A percentile compares a stretch with the other conserved stretches of the same genome.
phyloP scores from a whole-genome alignment of 108 stramenopile species.

The Conticribra weissflogii region DNA sequence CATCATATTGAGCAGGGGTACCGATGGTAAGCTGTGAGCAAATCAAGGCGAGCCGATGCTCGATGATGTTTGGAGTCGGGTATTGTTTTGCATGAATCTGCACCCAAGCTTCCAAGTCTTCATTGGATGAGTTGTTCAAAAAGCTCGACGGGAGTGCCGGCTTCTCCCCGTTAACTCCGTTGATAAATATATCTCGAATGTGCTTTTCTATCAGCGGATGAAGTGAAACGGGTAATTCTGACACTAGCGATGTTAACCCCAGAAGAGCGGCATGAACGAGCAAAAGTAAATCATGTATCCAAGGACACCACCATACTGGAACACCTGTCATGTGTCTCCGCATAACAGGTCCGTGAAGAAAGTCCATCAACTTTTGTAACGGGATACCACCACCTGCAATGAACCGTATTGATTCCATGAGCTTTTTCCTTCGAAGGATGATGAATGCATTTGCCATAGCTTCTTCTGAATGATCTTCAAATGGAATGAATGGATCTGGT shows the following conservation, averaged over 20 bases:
- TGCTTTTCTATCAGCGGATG: conserved; percentile 41
- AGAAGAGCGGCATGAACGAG: conserved; percentile 65
- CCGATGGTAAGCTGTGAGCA: conserved; percentile 57
- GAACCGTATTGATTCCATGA: conserved; percentile 63
- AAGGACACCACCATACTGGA: conserved; percentile 88
- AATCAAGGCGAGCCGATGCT: conserved; percentile 72
- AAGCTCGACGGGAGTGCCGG: conserved; percentile 31
- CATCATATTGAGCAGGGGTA: conserved; percentile 56
- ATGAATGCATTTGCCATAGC: conserved; percentile 67
- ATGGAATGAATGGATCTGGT: conserved; percentile 74
- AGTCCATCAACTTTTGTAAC: conserved; percentile 8
- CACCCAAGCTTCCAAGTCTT: conserved; percentile 64
- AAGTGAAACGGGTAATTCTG: conserved; percentile 29
- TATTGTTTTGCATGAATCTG: conserved; percentile 61
- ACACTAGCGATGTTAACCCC: conserved; percentile 59
- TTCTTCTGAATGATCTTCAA: conserved; percentile 72
- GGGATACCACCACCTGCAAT: conserved; percentile 56
- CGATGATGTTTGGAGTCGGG: conserved; percentile 59
- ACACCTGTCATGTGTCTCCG: conserved; percentile 59
- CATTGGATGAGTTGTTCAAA: conserved; percentile 26
- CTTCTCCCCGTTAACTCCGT: conserved; percentile 26
- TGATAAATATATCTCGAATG: conserved; percentile 55
- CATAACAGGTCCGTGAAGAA: conserved; percentile 42
- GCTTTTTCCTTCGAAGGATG: conserved; percentile 64
- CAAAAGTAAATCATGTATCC: conserved; percentile 77